These are phyloP conservation scores for Alternaria tenuissima DNA, from an alignment of 2,329 filamentous ascomycete species.

Conservation along the genomic window DNA sequence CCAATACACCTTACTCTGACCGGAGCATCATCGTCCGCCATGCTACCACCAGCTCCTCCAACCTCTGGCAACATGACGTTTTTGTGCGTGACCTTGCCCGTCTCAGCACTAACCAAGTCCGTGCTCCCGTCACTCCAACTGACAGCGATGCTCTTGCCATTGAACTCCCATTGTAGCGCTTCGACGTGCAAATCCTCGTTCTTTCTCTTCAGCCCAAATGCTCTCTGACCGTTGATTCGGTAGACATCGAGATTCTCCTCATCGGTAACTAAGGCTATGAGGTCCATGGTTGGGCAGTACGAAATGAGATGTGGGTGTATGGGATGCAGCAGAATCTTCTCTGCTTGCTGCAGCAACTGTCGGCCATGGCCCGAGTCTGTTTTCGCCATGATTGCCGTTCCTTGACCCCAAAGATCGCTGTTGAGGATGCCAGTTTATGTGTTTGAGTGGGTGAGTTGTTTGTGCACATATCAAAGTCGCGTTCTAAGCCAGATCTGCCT, in stretches of 20 bases:
- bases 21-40: slow-evolving; percentile 10
- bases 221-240: slow-evolving; percentile 77
- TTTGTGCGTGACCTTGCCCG: slow-evolving; percentile 80
- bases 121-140: slow-evolving; percentile 84
- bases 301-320: slow-evolving; percentile 68
- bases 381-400: slow-evolving; percentile 13
- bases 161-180: slow-evolving; percentile 57
- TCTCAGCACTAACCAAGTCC: slow-evolving; percentile 79
- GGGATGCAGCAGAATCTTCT: slow-evolving; percentile 55
- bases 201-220: slow-evolving; percentile 62
- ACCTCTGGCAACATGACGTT: slow-evolving; percentile 31
- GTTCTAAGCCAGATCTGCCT: slow-evolving; percentile 26
- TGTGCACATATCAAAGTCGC: slow-evolving; percentile 21
- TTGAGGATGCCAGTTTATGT: background rate
- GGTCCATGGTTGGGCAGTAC: slow-evolving; percentile 85
- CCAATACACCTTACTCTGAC: slow-evolving; percentile 57
- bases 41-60: background rate
- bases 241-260: slow-evolving; percentile 77
- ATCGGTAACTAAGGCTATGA: slow-evolving; percentile 76
- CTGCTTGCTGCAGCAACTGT: slow-evolving; percentile 50
- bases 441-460: slow-evolving; percentile 21
- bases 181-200: slow-evolving; percentile 46
- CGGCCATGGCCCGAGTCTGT: slow-evolving; percentile 9
- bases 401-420: slow-evolving; percentile 18
- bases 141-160: slow-evolving; percentile 77